Conservation (phyloP, 2,329 filamentous ascomycete genomes). For the Fusarium sterilihyphosum region DNA sequence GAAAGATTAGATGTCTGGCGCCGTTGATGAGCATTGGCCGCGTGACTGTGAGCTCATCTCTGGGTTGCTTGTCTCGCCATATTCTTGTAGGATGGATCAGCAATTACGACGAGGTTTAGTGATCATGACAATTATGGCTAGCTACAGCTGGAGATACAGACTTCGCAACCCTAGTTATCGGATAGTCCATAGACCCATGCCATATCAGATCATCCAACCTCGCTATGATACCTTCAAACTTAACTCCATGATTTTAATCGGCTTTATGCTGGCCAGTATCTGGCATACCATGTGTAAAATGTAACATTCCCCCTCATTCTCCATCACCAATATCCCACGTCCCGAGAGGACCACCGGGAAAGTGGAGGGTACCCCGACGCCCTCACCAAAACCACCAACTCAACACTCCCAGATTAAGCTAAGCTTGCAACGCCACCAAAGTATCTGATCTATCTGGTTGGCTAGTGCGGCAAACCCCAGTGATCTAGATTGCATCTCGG, state of each 20-base stretch:
- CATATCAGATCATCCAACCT: neutral
- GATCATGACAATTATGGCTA: accelerated
- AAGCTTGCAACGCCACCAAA: neutral
- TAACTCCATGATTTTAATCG: no score
- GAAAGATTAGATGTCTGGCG: no score
- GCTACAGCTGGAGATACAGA: neutral
- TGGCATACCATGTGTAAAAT: neutral
- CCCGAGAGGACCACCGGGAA: slow-evolving; percentile 25
- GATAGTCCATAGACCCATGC: neutral
- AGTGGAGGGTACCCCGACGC: slow-evolving; percentile 4
- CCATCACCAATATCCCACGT: neutral
- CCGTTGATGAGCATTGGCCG: neutral
- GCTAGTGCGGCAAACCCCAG: neutral
- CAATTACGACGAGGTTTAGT: accelerated
- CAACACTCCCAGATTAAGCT: neutral
- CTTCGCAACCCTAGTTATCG: accelerated
- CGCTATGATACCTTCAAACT: accelerated
- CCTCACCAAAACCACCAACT: neutral
- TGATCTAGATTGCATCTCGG: neutral
- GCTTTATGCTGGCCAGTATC: neutral
- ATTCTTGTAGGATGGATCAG: accelerated
- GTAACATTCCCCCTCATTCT: neutral
- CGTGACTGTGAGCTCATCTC: neutral
- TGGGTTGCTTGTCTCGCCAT: neutral
- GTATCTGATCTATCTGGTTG: neutral